These are phyloP conservation scores for Schizopora paradoxa DNA, from an alignment of 1,284 basidiomycete species.

Conservation along the genomic window DNA sequence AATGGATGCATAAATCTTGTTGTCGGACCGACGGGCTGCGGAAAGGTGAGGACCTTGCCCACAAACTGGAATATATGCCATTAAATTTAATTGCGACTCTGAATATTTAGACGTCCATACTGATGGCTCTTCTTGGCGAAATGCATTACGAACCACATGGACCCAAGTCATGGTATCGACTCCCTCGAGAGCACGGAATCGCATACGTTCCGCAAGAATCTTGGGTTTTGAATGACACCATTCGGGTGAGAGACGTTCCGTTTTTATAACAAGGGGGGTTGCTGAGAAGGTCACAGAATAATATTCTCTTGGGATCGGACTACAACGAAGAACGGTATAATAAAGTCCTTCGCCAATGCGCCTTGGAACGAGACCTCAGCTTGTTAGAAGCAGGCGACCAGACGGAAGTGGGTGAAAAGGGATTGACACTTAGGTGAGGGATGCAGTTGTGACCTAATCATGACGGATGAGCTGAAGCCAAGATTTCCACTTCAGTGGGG, in stretches of 20 bases:
- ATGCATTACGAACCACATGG: constrained; percentile 27
- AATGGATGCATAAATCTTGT: constrained; percentile 54
- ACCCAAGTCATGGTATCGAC: constrained; percentile 34
- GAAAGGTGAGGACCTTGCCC: constrained; percentile 19
- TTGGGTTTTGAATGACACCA: constrained; percentile 35
- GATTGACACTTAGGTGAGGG: constrained; percentile 25
- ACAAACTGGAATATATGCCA: not conserved
- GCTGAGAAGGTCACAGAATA: constrained; percentile 39
- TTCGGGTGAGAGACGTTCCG: no score
- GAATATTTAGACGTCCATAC: constrained; percentile 37
- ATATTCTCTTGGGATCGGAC: constrained; percentile 49
- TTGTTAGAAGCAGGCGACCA: constrained; percentile 62
- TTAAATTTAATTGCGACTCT: constrained; percentile 34
- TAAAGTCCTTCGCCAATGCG: constrained; percentile 58
- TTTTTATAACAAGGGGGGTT: no score
- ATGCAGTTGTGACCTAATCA: no score
- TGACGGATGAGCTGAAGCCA: no score
- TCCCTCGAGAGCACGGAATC: constrained; percentile 39
- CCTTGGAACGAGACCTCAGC: constrained; percentile 54
- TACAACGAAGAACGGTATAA: constrained; percentile 48
- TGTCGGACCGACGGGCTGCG: constrained; percentile 51
- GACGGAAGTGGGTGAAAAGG: constrained; percentile 35
- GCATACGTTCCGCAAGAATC: constrained; percentile 41
- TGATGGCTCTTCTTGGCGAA: constrained; percentile 45
- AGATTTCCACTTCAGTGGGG: no score